Evolutionary conservation across 345 rosid genomes (phyloP), one percentile per base, ranked within the genome.

Genomic region (Bruguiera sexangula): DNA sequence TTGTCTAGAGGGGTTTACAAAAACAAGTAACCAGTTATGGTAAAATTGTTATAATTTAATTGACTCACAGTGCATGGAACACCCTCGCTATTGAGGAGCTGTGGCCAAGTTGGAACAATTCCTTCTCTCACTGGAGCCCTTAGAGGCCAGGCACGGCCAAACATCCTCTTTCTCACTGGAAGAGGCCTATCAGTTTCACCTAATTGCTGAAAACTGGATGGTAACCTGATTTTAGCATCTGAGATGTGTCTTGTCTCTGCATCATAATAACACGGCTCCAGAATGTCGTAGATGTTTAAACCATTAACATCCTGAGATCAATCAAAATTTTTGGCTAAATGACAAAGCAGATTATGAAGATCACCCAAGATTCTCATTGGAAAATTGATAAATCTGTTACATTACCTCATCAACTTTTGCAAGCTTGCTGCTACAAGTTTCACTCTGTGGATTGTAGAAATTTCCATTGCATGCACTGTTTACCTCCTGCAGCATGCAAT

Each of bases 121-220:
- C 97, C 97, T 32, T 83, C 91, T 84, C 87, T 89, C n/a, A 89
- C 96, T 61, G 85, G 79, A 72, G 89, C 87, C 70, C 92, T 81
- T 39, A 91, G 32, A 31, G 98, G 98, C 98, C 98, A 91, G 7
- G 96, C 91, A 16, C 94, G 97, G 64, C 98, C 96, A 70, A 89
- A 93, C 89, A 93, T 85, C 80, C 96, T 88, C 64, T 73, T 86
- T 43, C 93, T 77, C 66, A 91, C 96, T 43, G 88, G 84, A 67
- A 87, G 73, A 77, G 91, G 85, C 78, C 75, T 77, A 68, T 91
- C 85, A 16, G 91, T 89, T 56, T 80, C 88, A 19, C 91, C 95
- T 55, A 91, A 60, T 50, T 36, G 36, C 68, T 67, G 79, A 82
- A 88, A 84, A 83, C 89, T 94, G 51, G 89, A 75, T 48, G 97